Conservation (phyloP, 306 rosid species). For the Medicago arabica region DNA sequence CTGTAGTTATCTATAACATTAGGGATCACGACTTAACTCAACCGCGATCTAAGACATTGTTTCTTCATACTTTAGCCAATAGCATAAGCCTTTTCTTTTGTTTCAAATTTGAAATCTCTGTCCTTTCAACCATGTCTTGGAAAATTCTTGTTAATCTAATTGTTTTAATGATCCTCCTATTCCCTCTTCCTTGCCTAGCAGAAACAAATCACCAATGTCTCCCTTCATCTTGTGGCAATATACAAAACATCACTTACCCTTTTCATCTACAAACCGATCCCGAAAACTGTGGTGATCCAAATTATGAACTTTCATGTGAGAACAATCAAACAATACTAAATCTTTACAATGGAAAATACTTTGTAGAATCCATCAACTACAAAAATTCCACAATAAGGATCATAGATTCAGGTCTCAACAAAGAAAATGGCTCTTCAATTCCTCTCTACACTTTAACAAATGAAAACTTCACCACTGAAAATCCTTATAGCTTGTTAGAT, state of each 20-base stretch:
- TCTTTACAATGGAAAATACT: conserved; percentile 15
- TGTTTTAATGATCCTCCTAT: neutral
- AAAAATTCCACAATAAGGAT: conserved; percentile 25
- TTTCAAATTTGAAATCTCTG: neutral
- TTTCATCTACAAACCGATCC: conserved; percentile 23
- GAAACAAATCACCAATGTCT: conserved; percentile 4
- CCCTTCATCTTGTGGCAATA: conserved; percentile 31
- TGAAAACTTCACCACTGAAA: conserved; percentile 26
- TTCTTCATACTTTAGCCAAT: too few relatives aligned
- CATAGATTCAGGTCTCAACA: conserved; percentile 4
- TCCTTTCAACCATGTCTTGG: conserved; percentile 9
- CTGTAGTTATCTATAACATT: neutral
- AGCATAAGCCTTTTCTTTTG: too few relatives aligned
- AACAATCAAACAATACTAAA: conserved; percentile 27
- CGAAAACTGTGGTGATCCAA: conserved; percentile 31
- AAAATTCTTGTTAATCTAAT: neutral
- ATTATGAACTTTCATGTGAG: conserved; percentile 7
- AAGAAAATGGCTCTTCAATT: conserved; percentile 23
- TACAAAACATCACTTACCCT: conserved; percentile 31
- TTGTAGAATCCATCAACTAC: conserved; percentile 28
- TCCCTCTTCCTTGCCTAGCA: conserved; percentile 18
- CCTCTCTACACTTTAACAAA: conserved; percentile 32
- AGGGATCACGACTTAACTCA: neutral
- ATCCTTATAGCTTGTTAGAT: conserved; percentile 24
- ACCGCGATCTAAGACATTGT: too few relatives aligned